Evolutionary conservation across 2,329 filamentous ascomycete species (phyloP).

Genomic region (Daldinia sp.): DNA sequence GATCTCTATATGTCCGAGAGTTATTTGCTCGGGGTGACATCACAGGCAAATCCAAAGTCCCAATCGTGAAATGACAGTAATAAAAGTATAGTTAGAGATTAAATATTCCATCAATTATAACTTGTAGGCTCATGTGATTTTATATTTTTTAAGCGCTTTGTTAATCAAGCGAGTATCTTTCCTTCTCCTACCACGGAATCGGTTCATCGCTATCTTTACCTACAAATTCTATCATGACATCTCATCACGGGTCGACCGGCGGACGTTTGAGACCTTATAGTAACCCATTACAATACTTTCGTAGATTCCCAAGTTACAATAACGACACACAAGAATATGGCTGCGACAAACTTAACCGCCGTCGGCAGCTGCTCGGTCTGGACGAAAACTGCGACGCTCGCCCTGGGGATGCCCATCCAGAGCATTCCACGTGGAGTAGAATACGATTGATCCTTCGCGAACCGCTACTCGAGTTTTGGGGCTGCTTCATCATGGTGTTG

Average conservation of each 20-base stretch:
- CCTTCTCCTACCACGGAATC: not conserved
- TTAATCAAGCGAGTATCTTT: not conserved
- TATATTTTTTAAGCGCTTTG: not conserved
- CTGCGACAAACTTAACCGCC: not conserved
- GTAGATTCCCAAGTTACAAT: not conserved
- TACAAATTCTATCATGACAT: not conserved
- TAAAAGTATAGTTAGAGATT: not conserved
- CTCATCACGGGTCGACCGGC: not conserved
- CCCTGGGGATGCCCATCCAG: not conserved
- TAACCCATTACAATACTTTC: not conserved
- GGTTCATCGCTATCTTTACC: not conserved
- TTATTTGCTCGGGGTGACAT: not conserved
- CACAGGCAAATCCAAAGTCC: not conserved
- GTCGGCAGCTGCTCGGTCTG: not conserved
- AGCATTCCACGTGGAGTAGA: not conserved
- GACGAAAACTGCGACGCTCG: not conserved
- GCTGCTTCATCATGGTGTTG: slow-evolving; percentile 71
- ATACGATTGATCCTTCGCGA: slow-evolving; percentile 53
- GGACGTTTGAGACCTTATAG: not conserved
- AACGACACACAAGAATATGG: not conserved
- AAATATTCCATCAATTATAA: not conserved
- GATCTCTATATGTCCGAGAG: not conserved
- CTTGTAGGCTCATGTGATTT: no score
- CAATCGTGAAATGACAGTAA: not conserved
- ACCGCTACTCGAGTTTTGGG: slow-evolving; percentile 72